Base-by-base conservation (phyloP, 2,329 filamentous ascomycete species). In the Phialophora macrospora region DNA sequence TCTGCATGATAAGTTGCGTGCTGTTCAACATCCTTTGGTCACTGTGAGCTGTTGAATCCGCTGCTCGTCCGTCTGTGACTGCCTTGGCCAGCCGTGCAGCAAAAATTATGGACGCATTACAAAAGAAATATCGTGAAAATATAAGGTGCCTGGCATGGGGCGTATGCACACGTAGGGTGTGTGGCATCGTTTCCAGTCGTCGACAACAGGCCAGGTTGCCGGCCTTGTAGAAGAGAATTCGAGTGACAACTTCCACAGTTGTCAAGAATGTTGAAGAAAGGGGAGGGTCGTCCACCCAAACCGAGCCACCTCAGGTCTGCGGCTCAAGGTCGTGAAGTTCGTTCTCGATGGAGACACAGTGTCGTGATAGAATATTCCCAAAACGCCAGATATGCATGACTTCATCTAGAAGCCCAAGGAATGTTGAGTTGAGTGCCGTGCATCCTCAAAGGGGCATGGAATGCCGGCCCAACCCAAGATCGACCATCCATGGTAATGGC, bases 301-400 rank as follows among this genome's bases (percentile, higher is more conserved):
- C 65, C 65, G 70, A 72, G 67, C 66, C 68, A 66, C 63, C 62
- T 62, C 65, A 58, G 69, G 56, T 56, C 32, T 61, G 56, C 57
- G 67, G 66, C 68, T 68, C 66, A 65, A 71, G 60, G 65, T 72
- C 70, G 49, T 70, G 44, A 67, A 67, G 55, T 60, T 62, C 32
- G 60, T 70, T 32, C 55, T 68, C 57, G 66, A 57, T 64, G 68
- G 66, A 68, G 57, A 60, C 49, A 28, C 14, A 55, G 55, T 55
- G 63, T 70, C 61, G 64, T 70, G 48, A 65, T 63, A 66, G 49
- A 63, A 55, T n/a, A 49, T 60, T 54, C 60, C 60, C 49, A 60
- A 55, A 68, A 66, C 66, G 62, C 68, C 66, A 57, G 22, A 64
- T 48, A 60, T 55, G 32, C 32, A 56, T 60, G 55, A 41, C 56